phyloP scores from a whole-genome alignment of 2,329 filamentous ascomycete genomes.

The Aspergillus novofumigatus region DNA sequence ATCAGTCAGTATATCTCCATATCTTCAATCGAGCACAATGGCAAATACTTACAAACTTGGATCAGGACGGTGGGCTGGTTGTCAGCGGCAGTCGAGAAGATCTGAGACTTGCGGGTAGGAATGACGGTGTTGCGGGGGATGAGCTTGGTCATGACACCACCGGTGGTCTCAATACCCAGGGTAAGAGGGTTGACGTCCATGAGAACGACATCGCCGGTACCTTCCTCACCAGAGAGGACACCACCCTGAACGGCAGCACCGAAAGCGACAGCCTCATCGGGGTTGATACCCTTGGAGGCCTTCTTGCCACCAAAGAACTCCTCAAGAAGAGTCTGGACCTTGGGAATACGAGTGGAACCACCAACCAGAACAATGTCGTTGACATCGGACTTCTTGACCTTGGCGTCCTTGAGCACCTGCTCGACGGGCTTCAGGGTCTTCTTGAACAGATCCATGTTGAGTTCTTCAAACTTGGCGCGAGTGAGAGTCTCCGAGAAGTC shows the following conservation, averaged over 20 bases:
- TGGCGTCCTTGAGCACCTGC: constrained; percentile 97
- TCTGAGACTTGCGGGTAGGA: constrained; percentile 94
- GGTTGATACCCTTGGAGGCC: constrained; percentile 98
- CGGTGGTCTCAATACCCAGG: constrained; percentile 94
- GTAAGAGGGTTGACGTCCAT: constrained; percentile 98
- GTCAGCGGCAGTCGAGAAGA: constrained; percentile 94
- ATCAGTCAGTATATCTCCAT: constrained; percentile 15
- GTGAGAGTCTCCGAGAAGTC: constrained; percentile 98
- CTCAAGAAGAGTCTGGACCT: constrained; percentile 91
- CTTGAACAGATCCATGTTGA: constrained; percentile 99
- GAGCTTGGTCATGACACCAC: constrained; percentile 95
- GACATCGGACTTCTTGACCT: constrained; percentile 92
- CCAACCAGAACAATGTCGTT: constrained; percentile 97
- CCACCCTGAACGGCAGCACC: constrained; percentile 96
- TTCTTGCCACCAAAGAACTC: constrained; percentile 96
- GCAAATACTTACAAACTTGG: constrained; percentile 63
- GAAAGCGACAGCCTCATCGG: constrained; percentile 97
- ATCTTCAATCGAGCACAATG: not conserved
- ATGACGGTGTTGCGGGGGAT: constrained; percentile 94
- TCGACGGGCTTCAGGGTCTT: constrained; percentile 98
- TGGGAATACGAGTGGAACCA: constrained; percentile 98
- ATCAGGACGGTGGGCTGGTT: constrained; percentile 96
- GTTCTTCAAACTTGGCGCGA: constrained; percentile 98
- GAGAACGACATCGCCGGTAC: constrained; percentile 75
- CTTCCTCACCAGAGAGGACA: constrained; percentile 85